Base-by-base conservation (phyloP, 257 asterid species). In the Ligustrum vulgare region DNA sequence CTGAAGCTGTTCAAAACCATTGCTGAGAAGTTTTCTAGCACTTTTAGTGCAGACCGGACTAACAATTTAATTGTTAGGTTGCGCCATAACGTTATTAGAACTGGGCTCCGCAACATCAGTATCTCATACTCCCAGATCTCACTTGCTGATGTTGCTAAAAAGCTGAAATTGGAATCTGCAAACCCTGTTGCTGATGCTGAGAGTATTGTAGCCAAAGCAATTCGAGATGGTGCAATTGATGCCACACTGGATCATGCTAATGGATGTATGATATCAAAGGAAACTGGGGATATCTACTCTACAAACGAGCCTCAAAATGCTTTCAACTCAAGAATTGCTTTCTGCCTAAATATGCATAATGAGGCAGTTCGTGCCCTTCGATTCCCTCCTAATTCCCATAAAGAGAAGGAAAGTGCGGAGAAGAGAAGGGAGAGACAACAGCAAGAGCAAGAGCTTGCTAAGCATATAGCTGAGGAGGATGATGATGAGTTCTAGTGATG, bases 391-490 rank as follows among this genome's bases (percentile, higher is more conserved):
- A 91, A 91, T 76, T 90, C 98, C 34, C 86, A 91, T 76, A 91
- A 91, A 84, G 97, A 91, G 75, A 92, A 88, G 85, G 98, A 94
- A 75, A 86, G 97, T 71, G 97, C 96, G 0, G 98, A 91, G 91
- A 94, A 94, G 90, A 90, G 97, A 73, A 89, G 96, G 78, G 97
- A 91, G 85, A 87, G 96, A 71, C 96, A 87, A 36, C 96, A 87
- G 69, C 98, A 87, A 76, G 98, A 93, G 83, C 98, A 93, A 80
- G 97, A 94, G 72, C 96, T 94, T 76, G 98, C 98, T 8, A 91
- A 91, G 78, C 97, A 91, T 81, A 91, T 90, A 67, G 98, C 97
- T 8, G 98, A 94, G 84, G 97, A 91, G 81, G 98, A 94, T 56
- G 97, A 90, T 16, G 97, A 93, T 2, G 97, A 90, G 23, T 94